Base-by-base conservation (phyloP, 768 basidiomycete genomes). In the Fistulinella prunicolor region DNA sequence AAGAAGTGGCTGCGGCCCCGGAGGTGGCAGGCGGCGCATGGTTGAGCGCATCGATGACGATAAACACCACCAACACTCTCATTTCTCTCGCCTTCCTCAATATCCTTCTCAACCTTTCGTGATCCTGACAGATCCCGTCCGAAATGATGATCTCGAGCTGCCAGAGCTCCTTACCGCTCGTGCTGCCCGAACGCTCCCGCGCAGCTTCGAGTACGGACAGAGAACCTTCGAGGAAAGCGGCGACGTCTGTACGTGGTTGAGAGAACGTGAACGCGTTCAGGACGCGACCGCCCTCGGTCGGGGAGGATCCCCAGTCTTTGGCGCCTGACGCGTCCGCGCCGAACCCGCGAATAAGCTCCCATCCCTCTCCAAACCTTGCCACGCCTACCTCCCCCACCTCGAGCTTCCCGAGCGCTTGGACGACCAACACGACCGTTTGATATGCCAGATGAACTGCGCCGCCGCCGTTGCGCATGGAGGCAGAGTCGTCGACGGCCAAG, bases 61-160 rank as follows among this genome's bases (percentile, higher is more conserved):
- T 81, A 75, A 99, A 99, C 44, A 97, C 94, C 43, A 99, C 80
- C 87, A 98, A 86, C 58, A 98, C 85, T 23, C 86, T 78, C 65
- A 93, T 89, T 58, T 90, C 94, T 56, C 86, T 82, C 4, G 95
- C 96, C 55, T 80, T 82, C 29, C 96, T 76, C 17, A 99, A 73
- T 23, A 90, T 68, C 3, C 83, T 82, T 30, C 87, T 82, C 42
- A 99, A 75, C 56, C 78, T 76, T 35, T 94, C 89, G 66, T 97
- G 94, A 62, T 96, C 90, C 65, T 98, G 93, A 63, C 94, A 98
- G 56, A 97, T 88, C n/a, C 96, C 96, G 60, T 99, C 96, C 14
- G 94, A 97, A 51, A 99, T 92, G 75, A 99, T 96, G 70, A 98
- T 90, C 66, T 97, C 82, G 45, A 99, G 78, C 64, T 99, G 96